Conservation (phyloP, 768 basidiomycete species). For the Pulveroboletus frians region DNA sequence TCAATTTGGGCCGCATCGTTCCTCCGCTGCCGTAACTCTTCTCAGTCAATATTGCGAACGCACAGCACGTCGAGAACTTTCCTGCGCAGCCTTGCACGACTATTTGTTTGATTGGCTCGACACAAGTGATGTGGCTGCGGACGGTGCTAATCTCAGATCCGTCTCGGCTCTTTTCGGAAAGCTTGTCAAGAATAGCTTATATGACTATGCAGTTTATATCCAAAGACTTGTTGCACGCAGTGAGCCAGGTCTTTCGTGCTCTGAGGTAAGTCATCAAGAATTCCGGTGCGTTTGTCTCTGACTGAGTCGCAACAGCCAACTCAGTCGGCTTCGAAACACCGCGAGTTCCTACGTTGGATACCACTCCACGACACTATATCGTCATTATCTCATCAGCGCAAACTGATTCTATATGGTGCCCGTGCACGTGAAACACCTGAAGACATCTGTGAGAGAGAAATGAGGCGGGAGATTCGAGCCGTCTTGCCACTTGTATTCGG, state of each 20-base stretch:
- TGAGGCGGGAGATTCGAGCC: slow-evolving; percentile 62
- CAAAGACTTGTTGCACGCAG: slow-evolving; percentile 79
- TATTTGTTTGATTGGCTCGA: slow-evolving; percentile 81
- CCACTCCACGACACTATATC: slow-evolving; percentile 57
- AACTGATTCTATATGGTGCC: slow-evolving; percentile 62
- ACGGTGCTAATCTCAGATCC: slow-evolving; percentile 49
- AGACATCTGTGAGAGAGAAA: slow-evolving; percentile 62
- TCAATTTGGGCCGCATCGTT: slow-evolving; percentile 79
- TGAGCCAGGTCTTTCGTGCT: slow-evolving; percentile 53
- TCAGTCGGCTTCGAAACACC: slow-evolving; percentile 51
- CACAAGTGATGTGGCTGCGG: slow-evolving; percentile 53
- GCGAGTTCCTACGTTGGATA: slow-evolving; percentile 65
- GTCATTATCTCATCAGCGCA: slow-evolving; percentile 64
- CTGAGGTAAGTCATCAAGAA: slow-evolving; percentile 39
- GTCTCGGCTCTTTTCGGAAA: slow-evolving; percentile 68
- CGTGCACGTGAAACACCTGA: slow-evolving; percentile 67
- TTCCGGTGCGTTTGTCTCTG: neutral
- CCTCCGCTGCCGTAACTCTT: slow-evolving; percentile 68
- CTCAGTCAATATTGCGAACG: slow-evolving; percentile 59
- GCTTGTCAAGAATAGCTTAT: slow-evolving; percentile 62
- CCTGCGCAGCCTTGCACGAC: slow-evolving; percentile 63
- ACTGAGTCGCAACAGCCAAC: slow-evolving; percentile 4
- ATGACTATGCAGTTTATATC: slow-evolving; percentile 71
- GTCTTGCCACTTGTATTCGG: slow-evolving; percentile 66
- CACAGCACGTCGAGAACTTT: slow-evolving; percentile 58